Base-by-base conservation (phyloP, 768 basidiomycete genomes). In the Sporobolomyces roseus region DNA sequence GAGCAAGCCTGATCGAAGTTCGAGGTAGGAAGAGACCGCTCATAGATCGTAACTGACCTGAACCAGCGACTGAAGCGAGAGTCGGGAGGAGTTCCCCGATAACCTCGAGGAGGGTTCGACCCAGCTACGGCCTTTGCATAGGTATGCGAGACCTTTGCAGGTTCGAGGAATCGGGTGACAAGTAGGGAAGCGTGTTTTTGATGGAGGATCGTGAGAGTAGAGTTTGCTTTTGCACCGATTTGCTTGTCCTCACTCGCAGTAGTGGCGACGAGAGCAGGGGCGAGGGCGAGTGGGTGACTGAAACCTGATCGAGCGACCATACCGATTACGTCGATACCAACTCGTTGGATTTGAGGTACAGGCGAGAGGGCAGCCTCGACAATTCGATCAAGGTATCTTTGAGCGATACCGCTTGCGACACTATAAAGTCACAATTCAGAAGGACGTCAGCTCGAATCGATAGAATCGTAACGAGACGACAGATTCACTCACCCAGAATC, bases 251-350 rank as follows among this genome's bases (percentile, higher is more conserved):
- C 81, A 73, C 88, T 88, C n/a, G 67, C 61, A 0, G 94, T 96
- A 51, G n/a, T 61, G 17, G 65, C 36, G 35, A 73, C n/a, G 41
- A 71, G 33, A 5, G 53, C 54, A 17, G 49, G 61, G 61, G 83
- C 61, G 75, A 88, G 90, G 82, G 91, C 89, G 9, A 99, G 83
- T 0, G 96, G 96, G 79, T 98, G 93, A 8, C 92, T 91, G 59
- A 98, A 82, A 4, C 96, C 96, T 79, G 97, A 94, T 75, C 88
- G 91, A 71, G 98, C 86, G 0, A 93, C 94, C 75, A 96, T 94
- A 36, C 85, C 88, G 61, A 99, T 79, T 50, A 98, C 88, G 71
- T 98, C 93, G 59, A 97, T 84, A 10, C 93, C 94, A 27, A 74
- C 52, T 13, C 72, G 71, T 29, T 72, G 69, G 5, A 69, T 53